Evolutionary conservation across 352 stramenopile species (phyloP).

Genomic region (Pilasporangium apinafurcum): DNA sequence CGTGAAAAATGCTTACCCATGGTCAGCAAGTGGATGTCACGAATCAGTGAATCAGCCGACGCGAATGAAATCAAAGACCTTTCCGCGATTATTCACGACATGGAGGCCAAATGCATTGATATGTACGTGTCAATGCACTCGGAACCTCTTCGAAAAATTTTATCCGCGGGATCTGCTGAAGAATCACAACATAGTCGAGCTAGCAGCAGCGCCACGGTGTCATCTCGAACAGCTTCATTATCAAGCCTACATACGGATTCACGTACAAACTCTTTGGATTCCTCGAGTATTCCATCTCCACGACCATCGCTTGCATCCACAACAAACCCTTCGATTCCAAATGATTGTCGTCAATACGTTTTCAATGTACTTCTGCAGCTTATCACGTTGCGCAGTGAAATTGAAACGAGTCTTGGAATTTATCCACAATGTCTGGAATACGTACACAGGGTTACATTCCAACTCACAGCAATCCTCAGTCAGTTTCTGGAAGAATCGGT

Average conservation of each 20-base stretch:
- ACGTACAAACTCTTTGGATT: constrained; percentile 14
- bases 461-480: constrained; percentile 41
- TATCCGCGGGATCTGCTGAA: constrained; percentile 38
- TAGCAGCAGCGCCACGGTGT: constrained; percentile 2
- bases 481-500: constrained; percentile 35
- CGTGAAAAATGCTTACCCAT: constrained; percentile 39
- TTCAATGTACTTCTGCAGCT: constrained; percentile 77
- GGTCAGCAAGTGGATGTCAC: constrained; percentile 38
- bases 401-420: constrained; percentile 60
- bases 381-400: constrained; percentile 63
- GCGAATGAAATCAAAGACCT: constrained; percentile 25
- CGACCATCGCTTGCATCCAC: constrained; percentile 8
- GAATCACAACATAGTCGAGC: constrained; percentile 27
- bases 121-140: constrained; percentile 53
- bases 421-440: constrained; percentile 51
- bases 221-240: constrained; percentile 20
- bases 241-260: constrained; percentile 24
- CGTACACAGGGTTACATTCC: constrained; percentile 38
- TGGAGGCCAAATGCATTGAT: constrained; percentile 51
- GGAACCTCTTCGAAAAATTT: constrained; percentile 36
- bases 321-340: constrained; percentile 16
- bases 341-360: constrained; percentile 68
- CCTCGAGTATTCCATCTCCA: constrained; percentile 9
- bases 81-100: constrained; percentile 29
- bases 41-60: constrained; percentile 15